Evolutionary conservation across 2,329 filamentous ascomycete genomes (phyloP).

Genomic region (Beauveria medogensis): DNA sequence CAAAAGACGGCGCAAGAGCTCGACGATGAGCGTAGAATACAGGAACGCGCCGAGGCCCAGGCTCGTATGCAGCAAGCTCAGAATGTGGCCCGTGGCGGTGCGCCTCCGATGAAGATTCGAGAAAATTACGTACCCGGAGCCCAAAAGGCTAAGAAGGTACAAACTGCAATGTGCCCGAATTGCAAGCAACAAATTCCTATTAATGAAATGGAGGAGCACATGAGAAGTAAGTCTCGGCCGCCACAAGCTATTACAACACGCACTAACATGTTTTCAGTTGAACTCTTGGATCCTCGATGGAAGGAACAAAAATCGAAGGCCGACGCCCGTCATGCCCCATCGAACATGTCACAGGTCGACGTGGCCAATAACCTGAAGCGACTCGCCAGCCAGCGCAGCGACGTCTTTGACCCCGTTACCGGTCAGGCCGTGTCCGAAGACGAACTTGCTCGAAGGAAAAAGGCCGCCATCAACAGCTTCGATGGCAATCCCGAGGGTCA

Average conservation of each 20-base stretch:
- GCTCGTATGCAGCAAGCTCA: constrained; percentile 66
- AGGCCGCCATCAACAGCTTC: constrained; percentile 56
- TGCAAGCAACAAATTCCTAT: constrained; percentile 85
- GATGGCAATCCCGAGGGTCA: constrained; percentile 58
- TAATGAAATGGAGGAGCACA: constrained; percentile 82
- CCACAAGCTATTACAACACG: not conserved
- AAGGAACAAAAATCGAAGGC: constrained; percentile 91
- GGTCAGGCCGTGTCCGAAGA: constrained; percentile 65
- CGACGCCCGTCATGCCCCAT: constrained; percentile 74
- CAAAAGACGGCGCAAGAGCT: constrained; percentile 42
- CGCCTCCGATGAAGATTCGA: constrained; percentile 77
- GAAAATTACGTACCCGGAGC: constrained; percentile 86
- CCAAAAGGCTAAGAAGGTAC: constrained; percentile 57
- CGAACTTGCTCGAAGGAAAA: constrained; percentile 67
- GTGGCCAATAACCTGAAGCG: constrained; percentile 93
- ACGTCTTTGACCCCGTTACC: constrained; percentile 72
- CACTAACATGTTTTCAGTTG: constrained; percentile 52
- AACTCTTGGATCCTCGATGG: constrained; percentile 88
- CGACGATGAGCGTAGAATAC: constrained; percentile 55
- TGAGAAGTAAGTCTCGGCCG: constrained; percentile 57
- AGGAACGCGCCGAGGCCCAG: constrained; percentile 53
- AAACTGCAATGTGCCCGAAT: constrained; percentile 79
- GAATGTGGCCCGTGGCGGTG: constrained; percentile 63
- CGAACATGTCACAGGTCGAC: constrained; percentile 77
- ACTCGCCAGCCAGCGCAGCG: constrained; percentile 78